Conservation (phyloP, 192 early-diverging fungal species). For the Piromyces sp. region DNA sequence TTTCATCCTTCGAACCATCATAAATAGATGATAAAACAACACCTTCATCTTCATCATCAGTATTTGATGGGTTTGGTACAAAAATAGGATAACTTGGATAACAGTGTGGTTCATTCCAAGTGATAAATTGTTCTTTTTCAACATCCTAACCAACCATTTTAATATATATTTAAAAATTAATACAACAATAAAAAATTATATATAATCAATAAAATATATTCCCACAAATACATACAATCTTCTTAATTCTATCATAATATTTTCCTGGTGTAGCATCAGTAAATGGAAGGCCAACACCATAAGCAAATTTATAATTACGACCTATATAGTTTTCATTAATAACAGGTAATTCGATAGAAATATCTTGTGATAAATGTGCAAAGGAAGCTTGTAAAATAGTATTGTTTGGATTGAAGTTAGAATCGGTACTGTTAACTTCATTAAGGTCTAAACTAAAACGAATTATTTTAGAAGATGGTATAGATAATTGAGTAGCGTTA, state of each 20-base stretch:
- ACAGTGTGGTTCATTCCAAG: neutral
- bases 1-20: neutral
- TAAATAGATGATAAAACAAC: neutral
- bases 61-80: neutral
- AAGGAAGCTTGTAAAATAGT: neutral
- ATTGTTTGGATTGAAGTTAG: neutral
- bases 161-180: too few relatives aligned
- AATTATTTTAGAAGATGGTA: neutral
- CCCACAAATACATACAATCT: neutral
- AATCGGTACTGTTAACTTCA: neutral
- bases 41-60: neutral
- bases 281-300: neutral
- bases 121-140: neutral
- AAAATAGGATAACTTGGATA: neutral
- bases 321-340: neutral
- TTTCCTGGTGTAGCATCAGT: neutral
- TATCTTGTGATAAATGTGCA: neutral
- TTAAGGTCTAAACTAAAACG: neutral
- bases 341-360: neutral
- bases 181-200: too few relatives aligned
- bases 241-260: neutral
- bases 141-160: neutral
- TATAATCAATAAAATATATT: too few relatives aligned
- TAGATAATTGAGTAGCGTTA: neutral
- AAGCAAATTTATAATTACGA: neutral